Conservation (phyloP, 805 yeast genomes). For the Cyberlindnera nakhonratchasimensis region DNA sequence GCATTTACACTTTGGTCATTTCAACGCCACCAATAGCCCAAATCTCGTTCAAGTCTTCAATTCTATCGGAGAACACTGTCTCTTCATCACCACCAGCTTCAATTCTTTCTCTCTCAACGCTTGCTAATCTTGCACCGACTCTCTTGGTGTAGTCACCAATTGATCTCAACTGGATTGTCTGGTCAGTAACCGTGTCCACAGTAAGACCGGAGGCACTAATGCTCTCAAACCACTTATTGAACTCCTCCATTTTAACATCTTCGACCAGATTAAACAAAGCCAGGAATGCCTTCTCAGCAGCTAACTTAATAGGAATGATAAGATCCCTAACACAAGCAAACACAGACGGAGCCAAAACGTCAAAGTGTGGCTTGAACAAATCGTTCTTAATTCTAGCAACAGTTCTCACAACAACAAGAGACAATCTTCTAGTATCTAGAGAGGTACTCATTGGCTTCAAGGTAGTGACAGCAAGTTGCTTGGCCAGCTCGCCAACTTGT, state of each 20-base stretch:
- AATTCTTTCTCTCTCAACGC: constrained; percentile 81
- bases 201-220: constrained; percentile 34
- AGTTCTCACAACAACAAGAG: constrained; percentile 74
- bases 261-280: constrained; percentile 70
- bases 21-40: constrained; percentile 85
- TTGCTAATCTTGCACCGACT: constrained; percentile 83
- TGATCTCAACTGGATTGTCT: constrained; percentile 64
- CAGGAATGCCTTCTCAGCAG: constrained; percentile 88
- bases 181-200: constrained; percentile 40
- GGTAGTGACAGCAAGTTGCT: constrained; percentile 46
- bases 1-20: constrained; percentile 27
- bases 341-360: constrained; percentile 63
- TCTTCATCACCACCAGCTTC: constrained; percentile 90
- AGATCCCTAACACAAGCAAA: constrained; percentile 82
- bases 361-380: constrained; percentile 50
- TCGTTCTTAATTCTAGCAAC: constrained; percentile 59
- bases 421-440: constrained; percentile 71
- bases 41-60: constrained; percentile 82
- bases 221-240: constrained; percentile 61
- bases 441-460: constrained; percentile 58
- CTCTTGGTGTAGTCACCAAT: constrained; percentile 86
- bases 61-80: constrained; percentile 76
- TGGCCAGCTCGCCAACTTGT: constrained; percentile 40
- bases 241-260: constrained; percentile 50
- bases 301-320: constrained; percentile 87